A percentile compares a stretch with the other conserved stretches of the same genome.
phyloP scores from a whole-genome alignment of 2,329 filamentous ascomycete genomes.

The Stagonosporopsis vannaccii region DNA sequence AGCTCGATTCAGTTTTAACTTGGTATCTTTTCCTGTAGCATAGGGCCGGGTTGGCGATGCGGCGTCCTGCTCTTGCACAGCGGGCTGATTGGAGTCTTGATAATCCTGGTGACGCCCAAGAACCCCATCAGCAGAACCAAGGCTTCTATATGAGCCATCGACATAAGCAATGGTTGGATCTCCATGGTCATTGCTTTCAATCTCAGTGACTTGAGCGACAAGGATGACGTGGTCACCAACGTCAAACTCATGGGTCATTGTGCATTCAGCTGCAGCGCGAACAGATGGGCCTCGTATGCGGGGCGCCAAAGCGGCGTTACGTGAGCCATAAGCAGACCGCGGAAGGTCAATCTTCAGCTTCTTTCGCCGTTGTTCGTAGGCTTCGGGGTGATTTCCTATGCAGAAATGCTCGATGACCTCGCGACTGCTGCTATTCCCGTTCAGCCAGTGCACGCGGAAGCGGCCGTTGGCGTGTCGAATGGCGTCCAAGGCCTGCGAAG shows the following conservation, averaged over 20 bases:
- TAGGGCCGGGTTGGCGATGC: neutral
- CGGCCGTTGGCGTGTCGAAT: constrained; percentile 52
- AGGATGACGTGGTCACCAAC: constrained; percentile 58
- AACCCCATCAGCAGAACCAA: constrained; percentile 9
- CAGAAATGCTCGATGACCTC: constrained; percentile 41
- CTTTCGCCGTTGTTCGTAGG: constrained; percentile 28
- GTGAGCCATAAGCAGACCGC: neutral
- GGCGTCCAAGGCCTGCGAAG: constrained; percentile 64
- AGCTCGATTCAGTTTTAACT: neutral
- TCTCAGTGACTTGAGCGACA: constrained; percentile 51
- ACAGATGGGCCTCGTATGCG: constrained; percentile 24
- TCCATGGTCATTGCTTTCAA: constrained; percentile 10
- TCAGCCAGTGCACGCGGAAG: constrained; percentile 62
- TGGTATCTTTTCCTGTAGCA: neutral
- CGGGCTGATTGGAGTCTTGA: neutral
- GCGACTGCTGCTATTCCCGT: constrained; percentile 37
- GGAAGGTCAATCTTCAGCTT: constrained; percentile 19
- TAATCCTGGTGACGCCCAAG: constrained; percentile 4
- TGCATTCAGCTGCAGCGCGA: constrained; percentile 44
- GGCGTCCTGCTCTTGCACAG: neutral
- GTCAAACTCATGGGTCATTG: constrained; percentile 45
- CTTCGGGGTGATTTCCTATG: constrained; percentile 33
- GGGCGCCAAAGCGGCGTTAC: constrained; percentile 24
- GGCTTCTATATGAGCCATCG: constrained; percentile 32
- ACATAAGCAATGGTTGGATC: constrained; percentile 36